Base-by-base conservation (phyloP, 495 filamentous ascomycete species). In the Mycothermus thermophilus region DNA sequence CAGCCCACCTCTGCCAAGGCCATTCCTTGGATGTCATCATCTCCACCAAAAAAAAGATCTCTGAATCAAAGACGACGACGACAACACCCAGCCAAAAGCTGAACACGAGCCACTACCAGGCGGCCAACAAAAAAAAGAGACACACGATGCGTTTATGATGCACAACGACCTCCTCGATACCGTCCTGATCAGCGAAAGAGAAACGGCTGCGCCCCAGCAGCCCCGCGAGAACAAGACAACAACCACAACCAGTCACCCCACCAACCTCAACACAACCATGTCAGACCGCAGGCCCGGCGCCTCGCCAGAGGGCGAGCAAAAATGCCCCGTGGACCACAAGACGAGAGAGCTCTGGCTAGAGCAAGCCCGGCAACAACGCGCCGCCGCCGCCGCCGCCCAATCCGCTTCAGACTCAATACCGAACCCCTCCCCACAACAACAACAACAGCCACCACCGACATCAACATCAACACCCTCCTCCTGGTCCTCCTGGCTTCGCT, bases 271-370 rank as follows among this genome's bases (percentile, higher is more conserved):
- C 18, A 3, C 30, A 10, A 23, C 31, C 5, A 35, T 31, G 42
- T 33, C 28, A 27, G 38, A 37, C 12, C 18, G 10, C 15, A 36
- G 32, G 11, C 16, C 27, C 5, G 27, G 19, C 13, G 35, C 37
- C 3, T 20, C 37, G n/a, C 23, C 12, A 5, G 43, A 33, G 13
- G 47, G 21, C 13, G 51, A 60, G 20, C 58, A 57, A 34, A 62
- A 66, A 41, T 95, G 90, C 47, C 90, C 90, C 2, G 82, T 95
- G 41, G 85, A 94, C 59, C 80, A 81, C 50, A 79, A 80, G 48
- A 80, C 86, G 17, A 77, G 88, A 40, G 75, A 79, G 43, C 66
- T 78, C 40, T 97, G 86, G 87, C 65, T 95, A 18, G 57, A 53
- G 20, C 55, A 65, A 40, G 62, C 63, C 5, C 55, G 56, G 10